Base-by-base conservation (phyloP, 2,329 filamentous ascomycete species). In the Sphaceloma murrayae region DNA sequence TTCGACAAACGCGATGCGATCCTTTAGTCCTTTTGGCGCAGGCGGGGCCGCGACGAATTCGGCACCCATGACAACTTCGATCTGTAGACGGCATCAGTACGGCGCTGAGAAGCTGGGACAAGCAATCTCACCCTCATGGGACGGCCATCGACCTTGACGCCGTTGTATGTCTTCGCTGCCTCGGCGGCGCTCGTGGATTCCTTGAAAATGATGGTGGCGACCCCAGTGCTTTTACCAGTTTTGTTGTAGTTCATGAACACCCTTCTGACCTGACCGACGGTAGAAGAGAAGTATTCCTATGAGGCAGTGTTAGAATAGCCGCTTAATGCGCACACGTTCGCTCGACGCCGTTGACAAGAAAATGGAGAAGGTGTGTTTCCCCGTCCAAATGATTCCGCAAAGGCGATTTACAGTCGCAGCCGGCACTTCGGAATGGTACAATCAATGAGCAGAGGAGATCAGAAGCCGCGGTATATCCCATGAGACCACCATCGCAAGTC, bases 221-320 rank as follows among this genome's bases (percentile, higher is more conserved):
- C 85, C 53, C 91, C 91, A 61, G 87, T 85, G 74, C 88, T 95
- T 55, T 80, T 77, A 52, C 89, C 89, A 61, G 85, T 86, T 52
- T 89, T 85, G 58, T 89, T 91, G 67, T 98, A 98, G 42, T 85
- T 86, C 57, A 98, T 73, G 56, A 91, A 80, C 52, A 93, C 85
- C 66, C 77, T 82, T 75, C 93, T 95, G 67, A 96, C 85, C 52
- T 83, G 77, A 55, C 88, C 89, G 63, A 94, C 79, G 57, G 85
- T 82, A 61, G 85, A 82, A 60, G 74, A 69, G 66, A 98, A 96
- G 68, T 96, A 98, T 70, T 98, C 91, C 91, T 98, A 86, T 43
- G 31, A 67, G 69, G 66, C 45, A 66, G 53, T 45, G 42, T 45
- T 22, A 45, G 42, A 45, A 24, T 8, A 14, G 8, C n/a, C 14